Base-by-base conservation (phyloP, 2,329 filamentous ascomycete genomes). In the Periconia digitata region DNA sequence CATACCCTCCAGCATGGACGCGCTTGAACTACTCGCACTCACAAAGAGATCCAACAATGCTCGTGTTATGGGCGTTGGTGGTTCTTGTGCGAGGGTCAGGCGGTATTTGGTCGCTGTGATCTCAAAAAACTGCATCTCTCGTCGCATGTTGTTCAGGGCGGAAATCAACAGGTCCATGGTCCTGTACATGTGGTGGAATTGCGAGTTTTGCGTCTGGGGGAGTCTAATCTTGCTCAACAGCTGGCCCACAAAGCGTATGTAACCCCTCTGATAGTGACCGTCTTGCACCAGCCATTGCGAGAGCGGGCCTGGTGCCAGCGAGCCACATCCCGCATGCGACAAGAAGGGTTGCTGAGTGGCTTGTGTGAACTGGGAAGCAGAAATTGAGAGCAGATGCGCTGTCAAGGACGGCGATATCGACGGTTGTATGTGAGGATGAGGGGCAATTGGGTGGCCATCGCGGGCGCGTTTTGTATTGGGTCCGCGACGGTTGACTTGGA, bases 251-350 rank as follows among this genome's bases (percentile, higher is more conserved):
- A 87, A 88, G 21, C 80, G 78, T 57, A 89, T 80, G 69, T 89
- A 88, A 43, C 82, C 81, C 54, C 87, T 84, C 27, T 86, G 83
- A 70, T 89, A 87, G 50, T 90, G 79, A 8, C 84, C 77, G 68
- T 90, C 86, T 67, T 89, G 86, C 12, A 83, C 81, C 37, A 90
- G 81, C 87, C 87, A 90, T 66, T 79, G 76, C 17, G 80, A 79
- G 10, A 90, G 74, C 1, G 76, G 71, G 0, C 74, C 61, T 41
- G 82, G 82, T 16, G 80, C 73, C 16, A 87, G 73, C 0, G 77
- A 80, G 18, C 87, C 86, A 46, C 77, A 75, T 13, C 85, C 85
- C 6, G 86, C 86, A 40, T 82, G 77, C 10, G 74, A 76, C 43
- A 90, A 81, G 70, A 90, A 90, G 0, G 82, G 76, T 45, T 84